Evolutionary conservation across 2,329 filamentous ascomycete species (phyloP).

Genomic region (Furcasterigmium furcatum): DNA sequence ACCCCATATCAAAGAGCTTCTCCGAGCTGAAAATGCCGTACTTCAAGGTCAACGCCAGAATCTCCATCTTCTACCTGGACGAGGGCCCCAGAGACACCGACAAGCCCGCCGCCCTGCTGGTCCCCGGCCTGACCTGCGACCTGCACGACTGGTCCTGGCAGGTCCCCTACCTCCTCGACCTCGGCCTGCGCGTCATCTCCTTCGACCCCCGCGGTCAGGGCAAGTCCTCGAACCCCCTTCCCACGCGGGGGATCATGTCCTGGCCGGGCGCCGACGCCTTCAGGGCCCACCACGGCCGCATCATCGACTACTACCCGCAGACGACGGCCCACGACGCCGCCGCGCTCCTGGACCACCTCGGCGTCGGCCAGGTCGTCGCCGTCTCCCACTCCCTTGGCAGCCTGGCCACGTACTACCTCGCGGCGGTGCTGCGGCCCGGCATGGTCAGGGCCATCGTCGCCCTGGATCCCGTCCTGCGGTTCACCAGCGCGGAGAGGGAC

Average conservation of each 20-base stretch:
- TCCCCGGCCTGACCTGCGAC: slow-evolving; percentile 5
- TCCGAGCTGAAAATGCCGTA: slow-evolving; percentile 4
- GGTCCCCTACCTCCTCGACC: slow-evolving; percentile 2
- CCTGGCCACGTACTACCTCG: slow-evolving; percentile 3
- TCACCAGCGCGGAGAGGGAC: not conserved
- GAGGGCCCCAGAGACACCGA: slow-evolving; percentile 1
- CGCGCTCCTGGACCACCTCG: slow-evolving; percentile 2
- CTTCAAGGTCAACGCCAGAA: slow-evolving; percentile 4
- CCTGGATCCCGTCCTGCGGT: slow-evolving; percentile 5
- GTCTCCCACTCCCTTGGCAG: slow-evolving; percentile 6
- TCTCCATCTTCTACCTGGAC: slow-evolving; percentile 6
- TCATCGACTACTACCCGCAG: slow-evolving; percentile 8
- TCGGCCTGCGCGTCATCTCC: slow-evolving; percentile 5
- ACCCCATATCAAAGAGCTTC: not conserved
- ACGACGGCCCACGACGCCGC: slow-evolving; percentile 6
- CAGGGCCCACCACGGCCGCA: not conserved
- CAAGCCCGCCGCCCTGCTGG: slow-evolving; percentile 1
- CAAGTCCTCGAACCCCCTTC: slow-evolving; percentile 4
- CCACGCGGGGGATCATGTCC: not conserved
- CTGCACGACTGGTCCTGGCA: slow-evolving; percentile 9
- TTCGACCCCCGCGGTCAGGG: slow-evolving; percentile 6
- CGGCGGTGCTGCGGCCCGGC: not conserved
- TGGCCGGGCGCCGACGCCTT: slow-evolving; percentile 6
- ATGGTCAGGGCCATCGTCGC: slow-evolving; percentile 3
- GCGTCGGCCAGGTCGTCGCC: slow-evolving; percentile 1